Conservation (phyloP, 2,329 filamentous ascomycete genomes). For the Fusarium algeriense region DNA sequence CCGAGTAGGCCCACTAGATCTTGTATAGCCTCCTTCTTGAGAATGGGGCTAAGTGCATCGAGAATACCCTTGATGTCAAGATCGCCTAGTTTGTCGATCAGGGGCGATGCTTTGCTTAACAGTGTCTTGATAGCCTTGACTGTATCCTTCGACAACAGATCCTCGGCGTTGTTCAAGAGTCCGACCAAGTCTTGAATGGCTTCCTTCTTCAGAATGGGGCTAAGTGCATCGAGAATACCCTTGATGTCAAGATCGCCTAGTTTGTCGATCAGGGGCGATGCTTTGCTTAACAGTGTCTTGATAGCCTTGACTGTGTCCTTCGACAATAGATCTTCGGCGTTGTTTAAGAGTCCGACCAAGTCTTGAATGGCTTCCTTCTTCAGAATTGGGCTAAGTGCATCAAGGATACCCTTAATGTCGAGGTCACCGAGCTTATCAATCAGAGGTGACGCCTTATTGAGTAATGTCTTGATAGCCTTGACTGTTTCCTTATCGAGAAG, state of each 20-base stretch:
- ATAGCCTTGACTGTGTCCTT: slow-evolving; percentile 7
- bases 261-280: not conserved
- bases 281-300: not conserved
- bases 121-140: slow-evolving; percentile 16
- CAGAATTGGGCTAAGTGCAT: not conserved
- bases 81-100: slow-evolving; percentile 47
- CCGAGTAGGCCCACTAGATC: slow-evolving; percentile 43
- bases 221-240: not conserved
- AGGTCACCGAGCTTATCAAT: not conserved
- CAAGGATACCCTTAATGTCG: not conserved
- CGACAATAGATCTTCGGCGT: slow-evolving; percentile 1
- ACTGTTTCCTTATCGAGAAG: slow-evolving; percentile 1
- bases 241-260: not conserved
- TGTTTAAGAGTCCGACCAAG: not conserved
- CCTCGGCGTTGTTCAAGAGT: slow-evolving; percentile 10
- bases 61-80: slow-evolving; percentile 53
- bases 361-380: slow-evolving; percentile 14
- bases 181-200: slow-evolving; percentile 2
- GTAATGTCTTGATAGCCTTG: not conserved
- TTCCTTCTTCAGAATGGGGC: slow-evolving; percentile 11
- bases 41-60: slow-evolving; percentile 39
- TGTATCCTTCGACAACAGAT: slow-evolving; percentile 8
- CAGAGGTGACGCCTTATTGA: not conserved
- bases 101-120: slow-evolving; percentile 3
- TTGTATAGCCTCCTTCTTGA: slow-evolving; percentile 47